Percentiles rank a stretch among this genome's conserved stretches.
Conservation (phyloP, 2,329 filamentous ascomycete species). For the Cryphonectria parasitica region DNA sequence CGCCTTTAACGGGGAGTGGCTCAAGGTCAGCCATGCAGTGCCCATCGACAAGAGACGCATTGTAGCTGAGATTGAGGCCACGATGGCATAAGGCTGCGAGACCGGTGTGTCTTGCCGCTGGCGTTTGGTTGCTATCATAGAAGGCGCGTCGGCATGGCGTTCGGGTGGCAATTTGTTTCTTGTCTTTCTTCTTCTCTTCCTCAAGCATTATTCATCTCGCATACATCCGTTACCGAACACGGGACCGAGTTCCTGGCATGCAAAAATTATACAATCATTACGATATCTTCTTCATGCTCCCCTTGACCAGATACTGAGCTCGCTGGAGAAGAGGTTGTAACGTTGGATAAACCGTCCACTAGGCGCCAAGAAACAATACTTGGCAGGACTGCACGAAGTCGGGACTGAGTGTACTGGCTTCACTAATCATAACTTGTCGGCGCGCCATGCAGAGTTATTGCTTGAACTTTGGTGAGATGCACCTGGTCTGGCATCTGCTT, state of each 20-base stretch:
- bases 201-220: neutral
- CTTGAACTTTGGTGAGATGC: neutral
- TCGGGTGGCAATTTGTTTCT: neutral
- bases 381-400: neutral
- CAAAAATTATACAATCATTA: neutral
- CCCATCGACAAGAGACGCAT: conserved; percentile 40
- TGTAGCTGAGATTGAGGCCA: neutral
- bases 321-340: neutral
- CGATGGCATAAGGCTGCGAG: neutral
- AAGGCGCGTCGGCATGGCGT: conserved; percentile 16
- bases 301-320: neutral
- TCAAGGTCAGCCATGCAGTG: conserved; percentile 59
- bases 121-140: conserved; percentile 3
- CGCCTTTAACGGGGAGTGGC: conserved; percentile 96
- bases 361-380: neutral
- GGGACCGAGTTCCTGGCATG: neutral
- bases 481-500: neutral
- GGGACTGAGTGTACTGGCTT: neutral
- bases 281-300: neutral
- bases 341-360: neutral
- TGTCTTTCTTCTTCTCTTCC: neutral
- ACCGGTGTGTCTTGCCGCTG: neutral
- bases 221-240: neutral
- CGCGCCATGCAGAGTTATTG: neutral
- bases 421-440: neutral